Conservation (phyloP, 1,284 basidiomycete species). For the Sanghuangporus baumii region DNA sequence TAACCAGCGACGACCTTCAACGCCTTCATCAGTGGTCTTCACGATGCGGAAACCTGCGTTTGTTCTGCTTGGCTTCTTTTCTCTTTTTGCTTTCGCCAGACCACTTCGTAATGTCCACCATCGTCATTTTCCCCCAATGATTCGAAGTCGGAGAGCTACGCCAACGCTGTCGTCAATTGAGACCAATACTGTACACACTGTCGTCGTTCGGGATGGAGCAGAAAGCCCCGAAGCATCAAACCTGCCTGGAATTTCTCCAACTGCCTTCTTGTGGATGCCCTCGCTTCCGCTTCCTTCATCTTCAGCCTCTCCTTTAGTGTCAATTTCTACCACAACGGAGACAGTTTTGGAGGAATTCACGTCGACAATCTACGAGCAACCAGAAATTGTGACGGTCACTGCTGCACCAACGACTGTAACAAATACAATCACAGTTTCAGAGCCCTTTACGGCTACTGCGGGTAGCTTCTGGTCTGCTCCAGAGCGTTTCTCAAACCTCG, state of each 20-base stretch:
- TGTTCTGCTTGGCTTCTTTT: not conserved
- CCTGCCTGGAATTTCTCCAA: not conserved
- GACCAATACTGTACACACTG: not conserved
- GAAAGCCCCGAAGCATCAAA: not conserved
- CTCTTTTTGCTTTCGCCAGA: not conserved
- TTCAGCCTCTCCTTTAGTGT: not conserved
- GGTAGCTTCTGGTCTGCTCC: slow-evolving; percentile 46
- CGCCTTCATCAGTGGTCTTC: not conserved
- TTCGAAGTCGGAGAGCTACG: not conserved
- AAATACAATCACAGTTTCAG: slow-evolving; percentile 18
- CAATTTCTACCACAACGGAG: slow-evolving; percentile 2
- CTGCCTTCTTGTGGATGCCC: slow-evolving; percentile 1
- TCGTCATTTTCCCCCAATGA: slow-evolving; percentile 7
- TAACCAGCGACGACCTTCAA: not conserved
- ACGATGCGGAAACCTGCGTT: not conserved
- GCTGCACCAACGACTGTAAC: slow-evolving; percentile 30
- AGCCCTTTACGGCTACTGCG: slow-evolving; percentile 17
- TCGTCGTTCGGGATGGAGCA: not conserved
- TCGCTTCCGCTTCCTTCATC: not conserved
- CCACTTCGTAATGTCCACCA: slow-evolving; percentile 5
- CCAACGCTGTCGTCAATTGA: not conserved
- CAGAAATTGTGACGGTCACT: slow-evolving; percentile 30
- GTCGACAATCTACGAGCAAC: slow-evolving; percentile 28
- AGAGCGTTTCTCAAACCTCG: slow-evolving; percentile 48
- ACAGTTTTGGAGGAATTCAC: slow-evolving; percentile 8